These are phyloP conservation scores for Bocquillonia castaneifolia DNA, from an alignment of 441 rosid species.

Conservation along the genomic window DNA sequence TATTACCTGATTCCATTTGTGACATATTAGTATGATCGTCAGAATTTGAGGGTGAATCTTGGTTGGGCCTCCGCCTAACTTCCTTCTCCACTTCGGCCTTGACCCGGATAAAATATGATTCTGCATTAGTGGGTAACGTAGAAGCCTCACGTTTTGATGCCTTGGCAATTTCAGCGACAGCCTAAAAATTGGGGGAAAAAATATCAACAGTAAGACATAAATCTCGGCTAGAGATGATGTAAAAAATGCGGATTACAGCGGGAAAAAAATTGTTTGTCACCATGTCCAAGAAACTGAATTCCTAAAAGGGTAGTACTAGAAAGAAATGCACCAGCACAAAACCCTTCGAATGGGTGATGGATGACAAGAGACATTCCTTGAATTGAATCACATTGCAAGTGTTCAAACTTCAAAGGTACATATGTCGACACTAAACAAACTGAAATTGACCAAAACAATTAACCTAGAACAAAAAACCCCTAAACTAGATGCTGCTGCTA, in stretches of 20 bases:
- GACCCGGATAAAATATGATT: conserved; percentile 40
- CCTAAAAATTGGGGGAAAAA: conserved; percentile 52
- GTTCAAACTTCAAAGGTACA: background rate
- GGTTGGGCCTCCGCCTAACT: conserved; percentile 21
- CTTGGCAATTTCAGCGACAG: conserved; percentile 71
- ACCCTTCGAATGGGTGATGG: background rate
- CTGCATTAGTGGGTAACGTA: conserved; percentile 49
- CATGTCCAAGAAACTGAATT: background rate
- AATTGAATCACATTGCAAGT: background rate
- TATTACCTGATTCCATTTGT: conserved; percentile 30
- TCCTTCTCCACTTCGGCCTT: conserved; percentile 40
- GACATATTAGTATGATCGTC: conserved; percentile 20
- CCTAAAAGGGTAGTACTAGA: conserved; percentile 1
- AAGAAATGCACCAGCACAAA: background rate
- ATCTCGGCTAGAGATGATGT: background rate
- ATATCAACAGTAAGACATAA: conserved; percentile 3
- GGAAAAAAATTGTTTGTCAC: background rate
- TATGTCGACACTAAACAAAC: background rate
- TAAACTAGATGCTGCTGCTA: background rate
- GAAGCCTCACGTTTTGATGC: conserved; percentile 67
- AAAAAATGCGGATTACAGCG: background rate
- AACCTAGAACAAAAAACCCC: background rate
- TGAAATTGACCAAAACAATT: background rate
- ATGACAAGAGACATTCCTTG: background rate
- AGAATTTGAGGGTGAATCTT: conserved; percentile 28